Base-by-base conservation (phyloP, 805 yeast species). In the Candida pseudofarinosa region DNA sequence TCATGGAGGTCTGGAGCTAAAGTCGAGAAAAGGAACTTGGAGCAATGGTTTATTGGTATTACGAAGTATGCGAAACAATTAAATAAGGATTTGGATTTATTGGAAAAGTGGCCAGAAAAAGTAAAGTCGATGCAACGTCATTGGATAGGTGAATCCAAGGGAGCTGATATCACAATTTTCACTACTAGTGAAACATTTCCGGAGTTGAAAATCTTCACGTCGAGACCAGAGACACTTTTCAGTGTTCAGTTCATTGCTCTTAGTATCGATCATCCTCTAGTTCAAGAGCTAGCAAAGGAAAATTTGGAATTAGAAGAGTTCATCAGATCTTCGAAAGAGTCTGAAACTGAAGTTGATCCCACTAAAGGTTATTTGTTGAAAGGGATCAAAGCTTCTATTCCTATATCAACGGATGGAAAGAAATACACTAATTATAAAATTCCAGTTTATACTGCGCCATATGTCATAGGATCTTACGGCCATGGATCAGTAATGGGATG, bases 1-100 rank as follows among this genome's bases (percentile, higher is more conserved):
- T 88, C 97, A 0, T 93, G 99, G 99, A 77, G 99, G 61, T 88
- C 97, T 2, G 99, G 99, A 3, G 99, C 98, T 0, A 46, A 82
- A 13, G 99, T 91, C 0, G 97, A 93, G 60, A 88, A 88, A 62
- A 75, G 73, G 47, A 65, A 79, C 40, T 69, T 93, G 37, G 86
- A 82, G 48, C 99, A 93, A 60, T 93, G 99, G 99, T 93, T 91
- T 54, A 71, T 93, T 50, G 88, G 88, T 8, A 91, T 93, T 43
- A 89, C 99, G 1, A 73, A 83, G 46, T 89, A 78, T 63, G 96
- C 96, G 1, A 66, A 74, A 2, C 81, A 72, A 2, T 69, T 93
- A 42, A 75, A 78, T 44, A 60, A 69, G 8, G 98, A 93, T 61
- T 62, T 93, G 45, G 69, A 71, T 0, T 41, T 60, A 1, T 73